These are phyloP conservation scores for Trichoderma citrinoviride DNA, from an alignment of 2,329 filamentous ascomycete genomes.

Conservation along the genomic window DNA sequence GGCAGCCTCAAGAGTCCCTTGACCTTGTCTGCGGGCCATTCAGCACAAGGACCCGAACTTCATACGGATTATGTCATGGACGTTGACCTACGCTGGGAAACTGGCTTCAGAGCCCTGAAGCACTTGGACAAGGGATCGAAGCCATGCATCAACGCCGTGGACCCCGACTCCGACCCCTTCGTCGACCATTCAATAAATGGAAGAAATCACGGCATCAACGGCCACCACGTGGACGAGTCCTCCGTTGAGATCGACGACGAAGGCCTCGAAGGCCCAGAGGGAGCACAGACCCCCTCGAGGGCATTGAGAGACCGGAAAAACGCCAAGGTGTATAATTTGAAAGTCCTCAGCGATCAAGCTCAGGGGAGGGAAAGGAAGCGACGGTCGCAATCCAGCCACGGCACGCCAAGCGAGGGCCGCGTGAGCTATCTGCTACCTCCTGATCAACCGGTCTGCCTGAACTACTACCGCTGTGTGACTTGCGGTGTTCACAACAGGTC, in stretches of 20 bases:
- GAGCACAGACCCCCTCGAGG: conserved; percentile 51
- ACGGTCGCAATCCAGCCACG: conserved; percentile 30
- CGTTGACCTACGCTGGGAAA: conserved; percentile 48
- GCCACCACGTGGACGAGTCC: conserved; percentile 29
- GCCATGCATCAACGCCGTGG: conserved; percentile 44
- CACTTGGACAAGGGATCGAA: conserved; percentile 43
- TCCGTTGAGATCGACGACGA: conserved; percentile 44
- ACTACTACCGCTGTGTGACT: conserved; percentile 50
- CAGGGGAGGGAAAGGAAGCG: conserved; percentile 52
- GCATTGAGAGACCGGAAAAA: conserved; percentile 48
- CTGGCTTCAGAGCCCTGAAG: conserved; percentile 38
- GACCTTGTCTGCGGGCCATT: conserved; percentile 30
- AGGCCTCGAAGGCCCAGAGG: conserved; percentile 43
- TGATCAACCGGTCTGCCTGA: conserved; percentile 46
- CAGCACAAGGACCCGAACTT: conserved; percentile 27
- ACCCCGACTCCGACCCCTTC: conserved; percentile 34
- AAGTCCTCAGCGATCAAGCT: conserved; percentile 56
- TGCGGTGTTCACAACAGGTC: conserved; percentile 50
- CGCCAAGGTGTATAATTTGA: conserved; percentile 58
- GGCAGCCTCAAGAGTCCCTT: conserved; percentile 41
- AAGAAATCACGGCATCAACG: conserved; percentile 25
- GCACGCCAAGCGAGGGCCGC: conserved; percentile 38
- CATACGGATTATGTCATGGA: conserved; percentile 49
- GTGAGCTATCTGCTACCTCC: conserved; percentile 47
- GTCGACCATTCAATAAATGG: conserved; percentile 26